Evolutionary conservation across 2,329 filamentous ascomycete species (phyloP).

Genomic region (Teratosphaeriaceae sp.): DNA sequence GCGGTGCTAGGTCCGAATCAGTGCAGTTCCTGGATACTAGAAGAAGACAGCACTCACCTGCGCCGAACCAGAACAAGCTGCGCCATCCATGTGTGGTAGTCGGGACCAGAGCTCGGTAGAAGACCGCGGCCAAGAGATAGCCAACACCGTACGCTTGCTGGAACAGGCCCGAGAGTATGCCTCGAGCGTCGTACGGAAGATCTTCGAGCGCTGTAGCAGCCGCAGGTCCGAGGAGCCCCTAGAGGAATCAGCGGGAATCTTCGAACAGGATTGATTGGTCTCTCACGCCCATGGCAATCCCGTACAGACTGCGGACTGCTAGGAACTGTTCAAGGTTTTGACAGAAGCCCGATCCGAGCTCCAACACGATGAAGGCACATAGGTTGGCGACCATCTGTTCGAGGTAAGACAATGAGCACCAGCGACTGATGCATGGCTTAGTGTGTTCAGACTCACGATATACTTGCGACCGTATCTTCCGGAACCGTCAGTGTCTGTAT

Average conservation of each 20-base stretch:
- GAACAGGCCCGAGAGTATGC: conserved; percentile 31
- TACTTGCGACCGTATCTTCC: conserved; percentile 12
- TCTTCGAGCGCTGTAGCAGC: conserved; percentile 36
- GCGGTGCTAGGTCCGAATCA: conserved; percentile 17
- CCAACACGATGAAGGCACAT: conserved; percentile 31
- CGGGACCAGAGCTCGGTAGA: conserved; percentile 30
- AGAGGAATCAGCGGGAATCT: background rate
- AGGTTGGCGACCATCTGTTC: conserved; percentile 32
- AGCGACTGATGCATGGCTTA: too few species aligned
- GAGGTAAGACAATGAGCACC: too few species aligned
- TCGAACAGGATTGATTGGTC: background rate
- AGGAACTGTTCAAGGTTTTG: conserved; percentile 31
- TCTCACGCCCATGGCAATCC: conserved; percentile 31
- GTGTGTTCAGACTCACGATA: too few species aligned
- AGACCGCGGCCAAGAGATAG: conserved; percentile 31
- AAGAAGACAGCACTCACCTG: conserved; percentile 14
- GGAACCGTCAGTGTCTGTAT: background rate
- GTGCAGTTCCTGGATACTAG: too few species aligned
- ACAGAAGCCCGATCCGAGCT: conserved; percentile 33
- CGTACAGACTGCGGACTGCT: conserved; percentile 32
- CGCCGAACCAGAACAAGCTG: conserved; percentile 29
- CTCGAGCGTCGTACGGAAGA: conserved; percentile 32
- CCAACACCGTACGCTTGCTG: conserved; percentile 31
- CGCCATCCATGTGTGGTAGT: conserved; percentile 32
- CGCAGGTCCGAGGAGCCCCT: conserved; percentile 25